Evolutionary conservation across 139 green algal species (phyloP), one percentile per base, ranked within the genome.

Genomic region (Chlorella sp.): DNA sequence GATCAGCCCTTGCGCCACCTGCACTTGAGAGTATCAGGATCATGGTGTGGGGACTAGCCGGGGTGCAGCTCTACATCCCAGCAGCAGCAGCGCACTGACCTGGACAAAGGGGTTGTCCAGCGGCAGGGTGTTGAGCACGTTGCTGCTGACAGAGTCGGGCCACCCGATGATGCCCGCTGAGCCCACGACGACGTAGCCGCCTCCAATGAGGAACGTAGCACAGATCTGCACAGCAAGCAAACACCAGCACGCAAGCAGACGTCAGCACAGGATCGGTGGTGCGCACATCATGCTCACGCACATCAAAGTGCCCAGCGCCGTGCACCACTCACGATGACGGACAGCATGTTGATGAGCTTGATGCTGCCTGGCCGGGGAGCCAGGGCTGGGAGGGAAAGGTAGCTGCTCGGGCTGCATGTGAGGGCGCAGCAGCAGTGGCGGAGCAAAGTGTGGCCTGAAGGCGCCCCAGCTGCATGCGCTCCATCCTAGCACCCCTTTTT

Each of bases 91-190:
- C n/a, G n/a, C n/a, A n/a, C 42, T 55, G 20, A 64, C 55, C 55
- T 64, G 55, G 4, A 30, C 55, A 29, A 31, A 64, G 22, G 27
- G 4, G 24, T 79, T 67, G 65, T 84, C 67, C 29, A 70, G 42
- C 3, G 71, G 49, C 34, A 94, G 89, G 33, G 75, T 81, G 69
- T 90, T 87, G 35, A 94, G 81, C n/a, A 92, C 74, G 74, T 94
- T 94, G 69, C 61, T 72, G 62, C 32, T 49, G 0, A 92, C 82
- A 2, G 49, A 69, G 24, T 26, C 61, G 2, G 87, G 89, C 3
- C 31, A 70, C 3, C 67, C 49, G 27, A 73, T 64, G 67, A 49
- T 64, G 26, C 49, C 71, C 49, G 66, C 71, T 14, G 74, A 49
- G 17, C 77, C 78, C 23, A 91, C 86, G 2, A 66, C 34, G 35